phyloP scores from a whole-genome alignment of 768 basidiomycete species.

The Lactarius deliciosus region DNA sequence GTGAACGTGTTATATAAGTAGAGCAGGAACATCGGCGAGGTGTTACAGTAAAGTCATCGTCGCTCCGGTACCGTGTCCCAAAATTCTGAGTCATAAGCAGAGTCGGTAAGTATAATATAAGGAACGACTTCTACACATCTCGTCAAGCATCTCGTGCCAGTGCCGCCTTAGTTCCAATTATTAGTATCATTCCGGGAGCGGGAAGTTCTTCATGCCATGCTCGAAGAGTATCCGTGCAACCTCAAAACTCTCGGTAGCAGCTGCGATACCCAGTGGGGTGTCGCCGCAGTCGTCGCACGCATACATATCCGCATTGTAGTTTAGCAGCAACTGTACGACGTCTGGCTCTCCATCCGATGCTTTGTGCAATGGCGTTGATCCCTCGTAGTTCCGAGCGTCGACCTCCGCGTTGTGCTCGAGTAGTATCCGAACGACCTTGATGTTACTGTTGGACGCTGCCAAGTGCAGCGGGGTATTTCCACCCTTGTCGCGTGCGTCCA shows the following conservation, averaged over 20 bases:
- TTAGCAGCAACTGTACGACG: neutral
- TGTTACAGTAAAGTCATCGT: no score
- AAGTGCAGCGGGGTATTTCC: neutral
- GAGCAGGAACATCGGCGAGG: no score
- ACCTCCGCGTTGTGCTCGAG: neutral
- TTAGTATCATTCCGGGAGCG: neutral
- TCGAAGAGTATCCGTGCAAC: neutral
- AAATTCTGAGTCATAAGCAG: no score
- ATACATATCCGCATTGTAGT: neutral
- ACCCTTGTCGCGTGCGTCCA: neutral
- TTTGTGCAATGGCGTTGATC: neutral
- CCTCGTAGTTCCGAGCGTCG: neutral
- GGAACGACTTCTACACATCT: no score
- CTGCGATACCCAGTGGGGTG: neutral
- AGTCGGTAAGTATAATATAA: no score
- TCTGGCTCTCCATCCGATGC: neutral
- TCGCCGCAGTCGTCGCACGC: neutral
- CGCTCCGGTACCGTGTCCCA: no score
- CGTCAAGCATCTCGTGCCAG: no score
- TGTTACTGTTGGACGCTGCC: neutral
- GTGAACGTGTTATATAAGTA: no score
- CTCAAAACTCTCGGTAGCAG: neutral
- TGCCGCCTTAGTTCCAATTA: no score
- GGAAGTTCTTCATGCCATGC: neutral
- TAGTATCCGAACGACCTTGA: neutral